Conservation (phyloP, 108 stramenopile genomes). For the Chaetoceros muelleri region DNA sequence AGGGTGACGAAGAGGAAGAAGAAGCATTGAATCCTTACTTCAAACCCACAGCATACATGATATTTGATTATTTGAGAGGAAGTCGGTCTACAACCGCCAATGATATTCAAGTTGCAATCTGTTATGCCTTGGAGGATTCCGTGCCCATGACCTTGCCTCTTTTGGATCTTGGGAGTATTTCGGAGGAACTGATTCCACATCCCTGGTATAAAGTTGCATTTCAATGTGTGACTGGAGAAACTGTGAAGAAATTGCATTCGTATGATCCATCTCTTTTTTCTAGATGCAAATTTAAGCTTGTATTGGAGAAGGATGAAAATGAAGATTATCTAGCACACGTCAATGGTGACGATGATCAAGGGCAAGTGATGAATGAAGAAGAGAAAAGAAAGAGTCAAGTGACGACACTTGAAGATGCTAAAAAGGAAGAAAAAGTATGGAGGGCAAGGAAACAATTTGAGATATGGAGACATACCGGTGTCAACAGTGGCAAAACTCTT, state of each 20-base stretch:
- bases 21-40: slow-evolving; percentile 32
- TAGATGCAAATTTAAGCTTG: slow-evolving; percentile 19
- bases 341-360: slow-evolving; percentile 8
- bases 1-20: slow-evolving; percentile 16
- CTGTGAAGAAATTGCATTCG: slow-evolving; percentile 13
- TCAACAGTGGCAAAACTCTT: slow-evolving; percentile 32
- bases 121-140: slow-evolving; percentile 10
- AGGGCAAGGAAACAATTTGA: slow-evolving; percentile 2
- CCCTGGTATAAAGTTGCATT: slow-evolving; percentile 13
- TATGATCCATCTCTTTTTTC: slow-evolving; percentile 19
- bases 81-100: slow-evolving; percentile 12
- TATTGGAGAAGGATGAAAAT: slow-evolving; percentile 4
- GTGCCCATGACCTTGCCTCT: slow-evolving; percentile 1
- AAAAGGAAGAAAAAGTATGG: slow-evolving; percentile 21
- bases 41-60: slow-evolving; percentile 8
- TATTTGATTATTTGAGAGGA: slow-evolving; percentile 23
- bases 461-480: slow-evolving; percentile 28
- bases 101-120: slow-evolving; percentile 22
- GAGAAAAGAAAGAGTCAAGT: slow-evolving; percentile 7
- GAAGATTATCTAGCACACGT: too few relatives aligned
- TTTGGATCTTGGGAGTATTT: background rate
- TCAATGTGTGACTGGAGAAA: slow-evolving; percentile 23
- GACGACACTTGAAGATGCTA: slow-evolving; percentile 1
- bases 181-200: background rate
- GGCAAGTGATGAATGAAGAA: slow-evolving; percentile 14